Percentiles rank a stretch among this genome's conserved stretches.
Conservation (phyloP, 345 rosid genomes). For the Pseudoturritis turrita region DNA sequence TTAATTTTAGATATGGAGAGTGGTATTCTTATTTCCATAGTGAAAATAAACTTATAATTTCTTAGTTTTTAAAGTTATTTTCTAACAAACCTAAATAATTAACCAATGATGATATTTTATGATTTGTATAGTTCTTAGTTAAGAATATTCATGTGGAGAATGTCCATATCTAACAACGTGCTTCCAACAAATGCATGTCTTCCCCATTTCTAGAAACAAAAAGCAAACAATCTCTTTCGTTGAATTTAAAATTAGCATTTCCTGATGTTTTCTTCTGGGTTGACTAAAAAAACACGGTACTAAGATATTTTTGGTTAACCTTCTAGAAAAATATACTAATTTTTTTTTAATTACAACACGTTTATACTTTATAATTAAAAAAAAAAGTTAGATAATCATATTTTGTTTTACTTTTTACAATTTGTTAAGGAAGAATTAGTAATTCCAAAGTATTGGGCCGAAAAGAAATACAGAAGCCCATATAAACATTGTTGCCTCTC, state of each 20-base stretch:
- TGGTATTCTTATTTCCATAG: neutral
- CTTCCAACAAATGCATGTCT: constrained; percentile 31
- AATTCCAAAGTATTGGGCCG: neutral
- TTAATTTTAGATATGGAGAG: too few species aligned
- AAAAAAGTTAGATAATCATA: too few species aligned
- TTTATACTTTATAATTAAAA: neutral
- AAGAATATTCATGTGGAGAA: neutral
- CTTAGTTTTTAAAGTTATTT: neutral
- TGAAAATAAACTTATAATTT: neutral
- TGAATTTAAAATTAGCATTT: neutral
- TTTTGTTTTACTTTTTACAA: too few species aligned
- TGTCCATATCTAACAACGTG: constrained; percentile 21
- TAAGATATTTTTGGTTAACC: constrained; percentile 1
- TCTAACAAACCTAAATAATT: neutral
- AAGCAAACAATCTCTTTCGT: neutral
- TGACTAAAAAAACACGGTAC: constrained; percentile 9
- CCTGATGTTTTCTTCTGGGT: constrained; percentile 13
- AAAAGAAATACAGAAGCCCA: neutral
- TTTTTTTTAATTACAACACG: neutral
- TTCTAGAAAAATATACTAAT: neutral
- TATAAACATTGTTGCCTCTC: too few species aligned
- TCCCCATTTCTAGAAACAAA: constrained; percentile 11
- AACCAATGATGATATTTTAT: neutral
- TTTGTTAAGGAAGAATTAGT: neutral
- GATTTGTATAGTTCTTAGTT: neutral